Percentiles rank a stretch among this genome's conserved stretches.
These are phyloP conservation scores for Magnolia officinalis DNA, from an alignment of 164 flowering plant genomes.

Conservation along the genomic window DNA sequence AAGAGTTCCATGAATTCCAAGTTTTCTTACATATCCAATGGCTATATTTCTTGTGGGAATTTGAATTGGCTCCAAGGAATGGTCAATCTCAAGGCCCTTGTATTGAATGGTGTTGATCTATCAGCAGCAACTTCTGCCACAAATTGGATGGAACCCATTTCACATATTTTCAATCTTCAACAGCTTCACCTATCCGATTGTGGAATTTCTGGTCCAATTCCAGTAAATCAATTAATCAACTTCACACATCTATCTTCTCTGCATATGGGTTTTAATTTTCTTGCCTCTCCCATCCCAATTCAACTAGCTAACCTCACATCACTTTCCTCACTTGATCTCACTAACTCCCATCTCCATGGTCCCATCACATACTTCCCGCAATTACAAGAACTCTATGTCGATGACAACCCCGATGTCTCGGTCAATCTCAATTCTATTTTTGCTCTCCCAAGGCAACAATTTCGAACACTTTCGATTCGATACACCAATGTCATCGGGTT, in stretches of 20 bases:
- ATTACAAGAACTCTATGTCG: slow-evolving; percentile 10
- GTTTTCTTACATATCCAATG: background rate
- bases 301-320: slow-evolving; percentile 13
- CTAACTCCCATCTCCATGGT: slow-evolving; percentile 5
- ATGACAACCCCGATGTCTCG: slow-evolving; percentile 4
- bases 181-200: slow-evolving; percentile 17
- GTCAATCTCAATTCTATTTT: slow-evolving; percentile 15
- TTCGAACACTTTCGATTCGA: background rate
- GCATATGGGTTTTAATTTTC: slow-evolving; percentile 13
- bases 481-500: slow-evolving; percentile 2
- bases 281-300: slow-evolving; percentile 12
- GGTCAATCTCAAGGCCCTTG: slow-evolving; percentile 15
- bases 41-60: slow-evolving; percentile 2
- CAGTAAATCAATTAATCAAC: slow-evolving; percentile 8
- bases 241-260: slow-evolving; percentile 13
- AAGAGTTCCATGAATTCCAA: background rate
- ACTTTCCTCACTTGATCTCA: slow-evolving; percentile 13
- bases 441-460: background rate
- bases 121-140: slow-evolving; percentile 1
- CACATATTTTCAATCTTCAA: slow-evolving; percentile 10
- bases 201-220: slow-evolving; percentile 19
- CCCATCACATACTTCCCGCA: slow-evolving; percentile 15
- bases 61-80: slow-evolving; percentile 17
- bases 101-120: slow-evolving; percentile 18
- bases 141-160: slow-evolving; percentile 19